Evolutionary conservation across 179 eudicot species (phyloP).

Genomic region (Actinidia chinensis): DNA sequence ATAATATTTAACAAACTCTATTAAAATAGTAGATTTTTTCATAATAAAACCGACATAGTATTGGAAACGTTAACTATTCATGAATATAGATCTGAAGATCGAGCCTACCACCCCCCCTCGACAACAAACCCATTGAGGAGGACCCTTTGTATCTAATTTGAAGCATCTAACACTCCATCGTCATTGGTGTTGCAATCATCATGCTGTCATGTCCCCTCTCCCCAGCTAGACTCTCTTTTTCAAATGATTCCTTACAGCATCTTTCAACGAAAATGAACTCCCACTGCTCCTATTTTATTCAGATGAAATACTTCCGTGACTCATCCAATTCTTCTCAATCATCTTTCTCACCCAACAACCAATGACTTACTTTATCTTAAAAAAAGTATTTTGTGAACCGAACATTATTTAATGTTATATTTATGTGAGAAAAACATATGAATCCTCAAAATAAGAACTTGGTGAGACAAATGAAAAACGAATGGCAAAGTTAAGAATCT

Average conservation of each 20-base stretch:
- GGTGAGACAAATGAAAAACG: too few relatives aligned
- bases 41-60: too few relatives aligned
- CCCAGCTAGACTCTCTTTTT: background rate
- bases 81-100: background rate
- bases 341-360: background rate
- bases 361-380: background rate
- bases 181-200: background rate
- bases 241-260: too few relatives aligned
- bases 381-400: background rate
- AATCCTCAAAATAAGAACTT: background rate
- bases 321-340: background rate
- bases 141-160: background rate
- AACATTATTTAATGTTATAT: too few relatives aligned
- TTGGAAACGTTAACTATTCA: too few relatives aligned
- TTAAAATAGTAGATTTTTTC: too few relatives aligned
- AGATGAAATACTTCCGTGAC: background rate
- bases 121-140: background rate
- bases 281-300: background rate
- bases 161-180: background rate
- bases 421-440: too few relatives aligned
- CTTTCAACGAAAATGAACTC: background rate
- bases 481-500: too few relatives aligned
- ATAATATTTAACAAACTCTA: too few relatives aligned
- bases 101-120: background rate
- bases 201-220: background rate